Evolutionary conservation across 1,284 basidiomycete species (phyloP).

Genomic region (Ceratobasidium sp.): DNA sequence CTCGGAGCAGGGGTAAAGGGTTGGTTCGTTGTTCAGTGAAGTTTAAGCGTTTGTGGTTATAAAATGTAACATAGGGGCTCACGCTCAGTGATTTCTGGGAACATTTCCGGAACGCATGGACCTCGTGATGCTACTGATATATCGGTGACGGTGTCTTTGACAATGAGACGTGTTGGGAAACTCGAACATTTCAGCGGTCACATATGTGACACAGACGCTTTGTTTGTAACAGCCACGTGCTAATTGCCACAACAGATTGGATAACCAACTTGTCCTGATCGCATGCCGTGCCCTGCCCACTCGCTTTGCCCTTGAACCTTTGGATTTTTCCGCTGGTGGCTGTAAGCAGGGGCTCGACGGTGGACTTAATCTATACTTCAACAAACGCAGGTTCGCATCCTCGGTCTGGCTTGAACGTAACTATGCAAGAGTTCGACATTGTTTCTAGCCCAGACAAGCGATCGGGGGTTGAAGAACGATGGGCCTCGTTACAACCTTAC

Average conservation of each 20-base stretch:
- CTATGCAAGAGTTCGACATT: neutral
- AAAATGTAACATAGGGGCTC: neutral
- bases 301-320: neutral
- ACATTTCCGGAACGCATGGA: neutral
- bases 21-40: neutral
- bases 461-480: conserved; percentile 13
- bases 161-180: neutral
- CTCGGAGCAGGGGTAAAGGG: neutral
- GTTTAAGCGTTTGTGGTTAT: neutral
- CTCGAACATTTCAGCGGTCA: neutral
- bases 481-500: conserved; percentile 34
- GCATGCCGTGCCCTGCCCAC: neutral
- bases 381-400: neutral
- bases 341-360: neutral
- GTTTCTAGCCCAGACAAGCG: conserved; percentile 15
- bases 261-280: neutral
- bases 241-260: neutral
- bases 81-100: neutral
- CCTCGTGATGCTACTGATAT: neutral
- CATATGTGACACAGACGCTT: neutral
- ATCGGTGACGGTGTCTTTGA: neutral
- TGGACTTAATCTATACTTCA: neutral
- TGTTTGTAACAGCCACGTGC: conserved; percentile 5
- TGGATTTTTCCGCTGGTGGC: neutral
- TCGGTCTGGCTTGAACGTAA: neutral